Base-by-base conservation (phyloP, 495 filamentous ascomycete species). In the Aspergillus haitiensis region DNA sequence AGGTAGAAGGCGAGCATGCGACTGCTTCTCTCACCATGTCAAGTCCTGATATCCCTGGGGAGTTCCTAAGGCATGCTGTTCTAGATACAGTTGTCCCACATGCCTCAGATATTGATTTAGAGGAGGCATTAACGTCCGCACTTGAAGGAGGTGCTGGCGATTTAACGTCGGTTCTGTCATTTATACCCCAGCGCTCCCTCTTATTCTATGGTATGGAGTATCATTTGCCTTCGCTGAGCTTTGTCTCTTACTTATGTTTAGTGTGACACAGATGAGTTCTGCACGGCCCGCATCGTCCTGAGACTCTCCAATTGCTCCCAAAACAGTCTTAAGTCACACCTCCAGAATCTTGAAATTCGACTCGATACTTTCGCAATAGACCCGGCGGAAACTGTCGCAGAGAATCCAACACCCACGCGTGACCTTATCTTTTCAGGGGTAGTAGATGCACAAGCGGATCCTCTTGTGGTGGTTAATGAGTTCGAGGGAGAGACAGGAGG, bases 51-150 rank as follows among this genome's bases (percentile, higher is more conserved):
- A 63, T 75, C 39, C 73, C 74, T 59, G 73, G 75, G 60, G 83
- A 89, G 60, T 86, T 93, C 66, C 77, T 88, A 56, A 83, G 91
- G 58, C 78, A 84, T 74, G 88, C 90, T 13, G 82, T 88, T 46
- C 77, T 97, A 31, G 86, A 88, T 56, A 91, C 92, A 39, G 78
- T 97, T 55, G 82, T 96, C 34, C 93, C 93, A 27, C 78, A 87
- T 59, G 81, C 83, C 35, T 86, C 89, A 42, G 67, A 83, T 40
- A 78, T 92, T 60, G 76, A 86, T 64, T 77, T 92, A 40, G 82
- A 89, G 60, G 79, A 84, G 32, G 76, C 79, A 31, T 71, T 91
- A 57, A 71, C 72, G 53, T 74, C 71, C 35, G 75, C 76, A 16
- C 67, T 84, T 39, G 72, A 75, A 52, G 75, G 75, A 51, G 81